Percentiles rank a stretch among this genome's conserved stretches.
Conservation (phyloP, 352 stramenopile genomes). For the Aphanomyces stellatus region DNA sequence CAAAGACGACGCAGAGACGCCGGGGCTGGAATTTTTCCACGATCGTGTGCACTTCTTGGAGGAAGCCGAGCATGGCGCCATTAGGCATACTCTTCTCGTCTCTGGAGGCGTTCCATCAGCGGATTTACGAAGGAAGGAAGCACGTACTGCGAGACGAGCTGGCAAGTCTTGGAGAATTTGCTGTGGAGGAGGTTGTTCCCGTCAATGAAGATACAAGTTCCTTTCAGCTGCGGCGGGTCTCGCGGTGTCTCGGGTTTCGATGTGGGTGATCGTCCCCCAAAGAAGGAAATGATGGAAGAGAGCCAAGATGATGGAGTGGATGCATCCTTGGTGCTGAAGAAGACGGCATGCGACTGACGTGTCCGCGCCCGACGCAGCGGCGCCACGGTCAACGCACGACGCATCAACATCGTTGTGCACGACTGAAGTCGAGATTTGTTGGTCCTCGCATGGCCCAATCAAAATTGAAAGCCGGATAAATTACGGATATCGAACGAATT, state of each 20-base stretch:
- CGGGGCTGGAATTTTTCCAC: constrained; percentile 36
- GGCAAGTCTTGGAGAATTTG: constrained; percentile 39
- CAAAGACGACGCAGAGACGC: constrained; percentile 54
- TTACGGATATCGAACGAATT: too few species aligned
- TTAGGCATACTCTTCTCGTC: constrained; percentile 30
- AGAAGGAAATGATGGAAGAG: not conserved
- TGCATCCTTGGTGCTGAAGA: too few species aligned
- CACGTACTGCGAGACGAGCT: constrained; percentile 26
- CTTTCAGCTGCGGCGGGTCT: constrained; percentile 1
- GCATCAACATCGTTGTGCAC: too few species aligned
- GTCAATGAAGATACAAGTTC: constrained; percentile 47
- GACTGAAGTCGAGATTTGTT: too few species aligned
- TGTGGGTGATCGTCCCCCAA: not conserved
- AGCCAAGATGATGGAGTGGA: too few species aligned
- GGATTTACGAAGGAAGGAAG: not conserved
- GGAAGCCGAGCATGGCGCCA: constrained; percentile 37
- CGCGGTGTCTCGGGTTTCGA: not conserved
- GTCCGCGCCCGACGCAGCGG: too few species aligned
- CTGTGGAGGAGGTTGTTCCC: constrained; percentile 58
- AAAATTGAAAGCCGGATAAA: too few species aligned
- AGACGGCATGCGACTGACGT: too few species aligned
- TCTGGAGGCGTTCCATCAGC: not conserved
- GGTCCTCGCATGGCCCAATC: too few species aligned
- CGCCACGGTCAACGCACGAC: too few species aligned
- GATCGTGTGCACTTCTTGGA: constrained; percentile 37